Percentiles rank a stretch among this genome's conserved stretches.
These are phyloP conservation scores for Cyberlindnera americana DNA, from an alignment of 805 yeast species.

Conservation along the genomic window DNA sequence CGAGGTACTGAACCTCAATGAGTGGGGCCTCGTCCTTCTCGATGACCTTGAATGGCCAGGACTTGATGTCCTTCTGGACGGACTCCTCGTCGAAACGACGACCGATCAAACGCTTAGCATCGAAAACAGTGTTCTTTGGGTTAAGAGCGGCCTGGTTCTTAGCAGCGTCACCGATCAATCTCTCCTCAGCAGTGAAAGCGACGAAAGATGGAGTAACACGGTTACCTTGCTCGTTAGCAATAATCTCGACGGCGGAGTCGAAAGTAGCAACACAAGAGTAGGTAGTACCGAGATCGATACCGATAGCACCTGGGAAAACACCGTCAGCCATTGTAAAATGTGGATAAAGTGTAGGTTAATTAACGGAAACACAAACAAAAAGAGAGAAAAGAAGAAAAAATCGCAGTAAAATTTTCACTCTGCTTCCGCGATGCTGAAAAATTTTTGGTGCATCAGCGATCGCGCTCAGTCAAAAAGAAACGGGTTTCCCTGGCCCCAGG, in stretches of 20 bases:
- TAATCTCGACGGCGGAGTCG: constrained; percentile 73
- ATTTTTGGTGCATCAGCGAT: constrained; percentile 11
- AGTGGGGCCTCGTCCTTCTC: constrained; percentile 65
- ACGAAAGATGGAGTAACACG: constrained; percentile 81
- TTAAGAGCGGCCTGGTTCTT: constrained; percentile 80
- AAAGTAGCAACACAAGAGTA: constrained; percentile 77
- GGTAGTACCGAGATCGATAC: constrained; percentile 97
- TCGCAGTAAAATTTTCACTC: constrained; percentile 22
- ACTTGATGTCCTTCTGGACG: constrained; percentile 87
- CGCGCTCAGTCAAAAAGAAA: neutral
- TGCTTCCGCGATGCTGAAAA: constrained; percentile 17
- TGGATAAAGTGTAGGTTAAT: constrained; percentile 9
- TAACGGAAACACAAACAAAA: constrained; percentile 3
- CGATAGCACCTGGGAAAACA: constrained; percentile 99
- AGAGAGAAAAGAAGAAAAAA: constrained; percentile 13
- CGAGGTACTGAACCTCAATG: constrained; percentile 66
- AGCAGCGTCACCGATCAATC: constrained; percentile 81
- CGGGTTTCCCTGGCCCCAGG: neutral
- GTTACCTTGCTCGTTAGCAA: constrained; percentile 85
- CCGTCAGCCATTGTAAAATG: constrained; percentile 80
- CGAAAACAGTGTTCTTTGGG: constrained; percentile 75
- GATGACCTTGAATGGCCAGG: constrained; percentile 78
- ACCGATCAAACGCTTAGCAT: constrained; percentile 81
- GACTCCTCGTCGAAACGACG: constrained; percentile 71
- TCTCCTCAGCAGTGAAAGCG: constrained; percentile 73